Percentiles rank a stretch among this genome's conserved stretches.
These are phyloP conservation scores for Starmerella etchellsii DNA, from an alignment of 805 yeast species.

Conservation along the genomic window DNA sequence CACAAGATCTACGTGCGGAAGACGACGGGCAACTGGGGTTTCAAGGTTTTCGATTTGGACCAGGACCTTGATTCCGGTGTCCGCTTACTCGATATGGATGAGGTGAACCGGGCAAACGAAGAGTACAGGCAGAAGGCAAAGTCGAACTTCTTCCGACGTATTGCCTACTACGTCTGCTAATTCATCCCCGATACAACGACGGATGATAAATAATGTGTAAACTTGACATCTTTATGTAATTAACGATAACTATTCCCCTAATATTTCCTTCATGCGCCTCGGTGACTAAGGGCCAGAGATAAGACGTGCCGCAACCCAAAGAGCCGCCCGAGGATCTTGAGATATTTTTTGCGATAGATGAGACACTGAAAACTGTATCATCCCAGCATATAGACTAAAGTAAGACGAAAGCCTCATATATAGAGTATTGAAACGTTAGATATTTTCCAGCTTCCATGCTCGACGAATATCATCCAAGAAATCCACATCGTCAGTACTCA, in stretches of 20 bases:
- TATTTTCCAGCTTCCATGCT: conserved; percentile 7
- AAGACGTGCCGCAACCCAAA: too few species aligned
- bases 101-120: conserved; percentile 31
- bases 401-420: too few species aligned
- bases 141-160: conserved; percentile 19
- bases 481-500: neutral
- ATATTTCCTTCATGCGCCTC: too few species aligned
- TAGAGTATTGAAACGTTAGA: too few species aligned
- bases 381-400: too few species aligned
- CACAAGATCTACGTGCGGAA: conserved; percentile 35
- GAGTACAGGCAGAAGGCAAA: conserved; percentile 33
- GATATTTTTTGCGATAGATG: too few species aligned
- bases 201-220: neutral
- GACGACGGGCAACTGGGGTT: conserved; percentile 13
- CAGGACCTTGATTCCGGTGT: conserved; percentile 17
- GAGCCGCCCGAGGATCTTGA: too few species aligned
- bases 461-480: neutral
- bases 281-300: too few species aligned
- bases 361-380: too few species aligned
- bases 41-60: conserved; percentile 7
- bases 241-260: neutral
- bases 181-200: neutral
- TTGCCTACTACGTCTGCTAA: conserved; percentile 6
- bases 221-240: neutral
- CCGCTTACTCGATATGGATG: conserved; percentile 10